Evolutionary conservation across 1,139 yeast genomes (phyloP).

Genomic region (Taphrina confusa): DNA sequence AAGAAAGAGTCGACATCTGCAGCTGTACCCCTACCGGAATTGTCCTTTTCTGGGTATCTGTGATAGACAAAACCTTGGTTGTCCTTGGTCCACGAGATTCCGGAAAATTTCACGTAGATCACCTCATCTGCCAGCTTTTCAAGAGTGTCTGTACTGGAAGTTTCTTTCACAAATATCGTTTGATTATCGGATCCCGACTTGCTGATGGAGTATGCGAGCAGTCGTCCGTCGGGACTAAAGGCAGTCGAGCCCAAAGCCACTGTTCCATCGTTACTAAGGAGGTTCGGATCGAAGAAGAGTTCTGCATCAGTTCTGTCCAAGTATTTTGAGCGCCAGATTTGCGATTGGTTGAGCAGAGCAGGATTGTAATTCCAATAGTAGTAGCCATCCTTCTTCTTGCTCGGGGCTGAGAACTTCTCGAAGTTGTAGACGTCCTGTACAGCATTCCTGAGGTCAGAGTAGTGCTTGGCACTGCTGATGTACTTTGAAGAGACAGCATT

Average conservation of each 20-base stretch:
- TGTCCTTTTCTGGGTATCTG: slow-evolving; percentile 32
- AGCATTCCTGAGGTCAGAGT: not conserved
- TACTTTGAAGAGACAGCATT: slow-evolving; percentile 10
- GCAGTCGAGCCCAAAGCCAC: slow-evolving; percentile 24
- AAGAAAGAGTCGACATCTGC: slow-evolving; percentile 26
- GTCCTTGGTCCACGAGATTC: slow-evolving; percentile 31
- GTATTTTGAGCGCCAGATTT: slow-evolving; percentile 29
- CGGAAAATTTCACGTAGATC: slow-evolving; percentile 25
- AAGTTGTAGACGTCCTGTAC: slow-evolving; percentile 15
- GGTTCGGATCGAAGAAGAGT: slow-evolving; percentile 31
- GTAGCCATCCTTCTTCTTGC: slow-evolving; percentile 23
- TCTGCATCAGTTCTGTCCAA: slow-evolving; percentile 20
- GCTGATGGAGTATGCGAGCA: slow-evolving; percentile 25
- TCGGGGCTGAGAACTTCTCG: slow-evolving; percentile 25
- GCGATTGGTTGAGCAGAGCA: slow-evolving; percentile 28
- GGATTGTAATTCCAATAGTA: slow-evolving; percentile 32
- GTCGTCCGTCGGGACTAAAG: slow-evolving; percentile 19
- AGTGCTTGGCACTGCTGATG: slow-evolving; percentile 4
- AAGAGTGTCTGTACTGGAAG: slow-evolving; percentile 20
- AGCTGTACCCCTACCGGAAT: slow-evolving; percentile 24
- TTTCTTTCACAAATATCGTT: slow-evolving; percentile 24
- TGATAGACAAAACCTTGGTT: slow-evolving; percentile 29
- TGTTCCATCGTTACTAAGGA: slow-evolving; percentile 29
- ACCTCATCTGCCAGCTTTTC: slow-evolving; percentile 11
- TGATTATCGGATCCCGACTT: slow-evolving; percentile 29